A percentile compares a stretch with the other conserved stretches of the same genome.
Conservation (phyloP, 2,329 filamentous ascomycete genomes). For the Sporothrix phasma region DNA sequence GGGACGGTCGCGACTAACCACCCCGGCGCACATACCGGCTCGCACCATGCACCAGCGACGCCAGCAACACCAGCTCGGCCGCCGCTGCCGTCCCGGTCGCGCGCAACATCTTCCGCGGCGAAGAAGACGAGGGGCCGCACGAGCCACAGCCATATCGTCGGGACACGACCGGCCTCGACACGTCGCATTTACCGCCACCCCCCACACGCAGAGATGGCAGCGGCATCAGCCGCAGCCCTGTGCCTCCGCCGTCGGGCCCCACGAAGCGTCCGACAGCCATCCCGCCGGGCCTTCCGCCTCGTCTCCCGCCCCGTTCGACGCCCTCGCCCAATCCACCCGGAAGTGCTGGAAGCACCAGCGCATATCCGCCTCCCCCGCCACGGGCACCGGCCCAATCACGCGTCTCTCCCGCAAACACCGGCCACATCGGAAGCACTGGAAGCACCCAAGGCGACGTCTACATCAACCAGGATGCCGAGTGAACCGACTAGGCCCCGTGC, state of each 20-base stretch:
- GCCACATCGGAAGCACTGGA: not conserved
- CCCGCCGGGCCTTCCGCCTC: slow-evolving; percentile 14
- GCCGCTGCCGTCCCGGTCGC: slow-evolving; percentile 7
- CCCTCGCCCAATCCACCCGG: not conserved
- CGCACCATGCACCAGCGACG: slow-evolving; percentile 10
- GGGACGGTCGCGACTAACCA: slow-evolving; percentile 24
- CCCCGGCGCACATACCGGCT: not conserved
- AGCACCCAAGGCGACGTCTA: too few relatives aligned
- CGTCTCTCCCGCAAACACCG: not conserved
- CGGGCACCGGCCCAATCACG: not conserved
- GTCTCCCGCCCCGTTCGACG: slow-evolving; percentile 20
- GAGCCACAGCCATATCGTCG: slow-evolving; percentile 57
- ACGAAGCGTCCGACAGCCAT: slow-evolving; percentile 8
- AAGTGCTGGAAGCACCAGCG: not conserved
- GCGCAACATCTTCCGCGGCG: slow-evolving; percentile 11
- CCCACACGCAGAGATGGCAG: slow-evolving; percentile 45
- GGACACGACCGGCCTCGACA: slow-evolving; percentile 62
- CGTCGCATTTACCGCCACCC: slow-evolving; percentile 59
- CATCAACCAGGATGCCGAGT: slow-evolving; percentile 49
- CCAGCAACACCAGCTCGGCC: not conserved
- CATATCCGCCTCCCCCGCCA: slow-evolving; percentile 21
- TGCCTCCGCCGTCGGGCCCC: slow-evolving; percentile 20
- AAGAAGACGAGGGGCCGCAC: slow-evolving; percentile 29
- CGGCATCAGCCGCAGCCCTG: slow-evolving; percentile 26
- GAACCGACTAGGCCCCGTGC: slow-evolving; percentile 57